Evolutionary conservation across 202 grass and related monocot species (phyloP).

Genomic region (Saccharum hybrid): DNA sequence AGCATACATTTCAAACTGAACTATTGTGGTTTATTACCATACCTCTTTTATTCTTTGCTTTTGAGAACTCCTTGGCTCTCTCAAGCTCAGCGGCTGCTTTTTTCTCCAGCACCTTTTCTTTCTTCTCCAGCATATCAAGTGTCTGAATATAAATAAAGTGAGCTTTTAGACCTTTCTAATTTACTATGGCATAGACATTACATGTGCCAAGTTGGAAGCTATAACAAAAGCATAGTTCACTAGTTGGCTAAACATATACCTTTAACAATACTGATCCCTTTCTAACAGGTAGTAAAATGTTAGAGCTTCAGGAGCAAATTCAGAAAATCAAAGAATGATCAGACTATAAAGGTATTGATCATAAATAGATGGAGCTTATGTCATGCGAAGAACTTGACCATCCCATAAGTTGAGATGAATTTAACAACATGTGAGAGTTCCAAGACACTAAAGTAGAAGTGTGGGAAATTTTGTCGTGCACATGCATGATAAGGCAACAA

Average conservation of each 20-base stretch:
- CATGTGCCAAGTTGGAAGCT: background rate
- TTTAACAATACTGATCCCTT: background rate
- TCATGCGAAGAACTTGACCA: background rate
- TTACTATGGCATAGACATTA: background rate
- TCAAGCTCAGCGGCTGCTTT: slow-evolving; percentile 69
- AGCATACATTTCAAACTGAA: background rate
- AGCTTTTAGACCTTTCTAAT: slow-evolving; percentile 32
- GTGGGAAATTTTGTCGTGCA: background rate
- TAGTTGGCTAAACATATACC: slow-evolving; percentile 24
- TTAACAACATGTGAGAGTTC: background rate
- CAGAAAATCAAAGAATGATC: background rate
- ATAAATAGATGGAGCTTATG: background rate
- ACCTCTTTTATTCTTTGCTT: slow-evolving; percentile 83
- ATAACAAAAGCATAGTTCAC: background rate
- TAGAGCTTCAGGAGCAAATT: background rate
- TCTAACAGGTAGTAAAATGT: background rate
- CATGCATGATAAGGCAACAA: background rate
- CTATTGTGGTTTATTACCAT: background rate
- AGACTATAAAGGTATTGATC: background rate
- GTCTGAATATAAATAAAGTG: slow-evolving; percentile 51
- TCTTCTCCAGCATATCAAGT: slow-evolving; percentile 77
- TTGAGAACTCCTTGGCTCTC: slow-evolving; percentile 72
- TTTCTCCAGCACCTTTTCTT: slow-evolving; percentile 70
- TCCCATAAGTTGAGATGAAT: background rate
- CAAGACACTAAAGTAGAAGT: background rate